A percentile compares a stretch with the other conserved stretches of the same genome.
phyloP scores from a whole-genome alignment of 108 stramenopile genomes.

The Nitzschia palea region DNA sequence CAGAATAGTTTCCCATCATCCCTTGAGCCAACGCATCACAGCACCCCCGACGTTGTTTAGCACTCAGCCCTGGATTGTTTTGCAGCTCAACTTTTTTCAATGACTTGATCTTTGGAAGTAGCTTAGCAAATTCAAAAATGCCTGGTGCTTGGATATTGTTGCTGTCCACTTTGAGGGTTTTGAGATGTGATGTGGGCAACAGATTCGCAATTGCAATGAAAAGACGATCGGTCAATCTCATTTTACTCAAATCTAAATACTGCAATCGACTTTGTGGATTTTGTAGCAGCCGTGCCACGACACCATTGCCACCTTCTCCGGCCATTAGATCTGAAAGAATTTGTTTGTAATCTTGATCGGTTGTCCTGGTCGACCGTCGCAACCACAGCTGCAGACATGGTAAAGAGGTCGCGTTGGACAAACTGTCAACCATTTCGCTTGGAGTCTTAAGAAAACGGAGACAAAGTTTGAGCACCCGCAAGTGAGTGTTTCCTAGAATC shows the following conservation, averaged over 20 bases:
- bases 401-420: too few relatives aligned
- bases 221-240: background rate
- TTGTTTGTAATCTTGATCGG: too few relatives aligned
- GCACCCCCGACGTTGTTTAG: background rate
- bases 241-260: background rate
- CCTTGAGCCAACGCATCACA: background rate
- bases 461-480: too few relatives aligned
- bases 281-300: background rate
- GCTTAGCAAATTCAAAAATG: background rate
- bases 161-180: background rate
- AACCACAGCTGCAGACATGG: too few relatives aligned
- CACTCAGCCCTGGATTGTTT: conserved; percentile 2
- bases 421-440: too few relatives aligned
- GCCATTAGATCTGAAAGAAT: too few relatives aligned
- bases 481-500: too few relatives aligned
- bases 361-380: too few relatives aligned
- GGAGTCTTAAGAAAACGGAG: too few relatives aligned
- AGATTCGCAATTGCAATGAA: background rate
- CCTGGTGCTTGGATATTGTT: background rate
- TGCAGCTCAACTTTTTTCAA: background rate
- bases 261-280: background rate
- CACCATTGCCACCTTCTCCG: too few relatives aligned
- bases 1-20: background rate
- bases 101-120: background rate
- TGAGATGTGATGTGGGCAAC: background rate